These are phyloP conservation scores for Vanrija pseudolonga DNA, from an alignment of 1,284 basidiomycete species.

Conservation along the genomic window DNA sequence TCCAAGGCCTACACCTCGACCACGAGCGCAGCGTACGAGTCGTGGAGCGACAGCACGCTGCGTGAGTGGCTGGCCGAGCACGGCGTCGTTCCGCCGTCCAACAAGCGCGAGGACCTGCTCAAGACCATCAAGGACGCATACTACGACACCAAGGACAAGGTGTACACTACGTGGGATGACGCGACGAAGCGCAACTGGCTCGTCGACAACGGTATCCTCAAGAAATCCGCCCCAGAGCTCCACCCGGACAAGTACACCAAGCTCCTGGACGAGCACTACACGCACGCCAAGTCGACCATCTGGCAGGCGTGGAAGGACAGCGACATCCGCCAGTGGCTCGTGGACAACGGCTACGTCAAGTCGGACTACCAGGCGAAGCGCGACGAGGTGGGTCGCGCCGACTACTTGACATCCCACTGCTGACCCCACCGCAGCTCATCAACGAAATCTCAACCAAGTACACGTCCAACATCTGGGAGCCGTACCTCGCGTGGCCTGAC, in stretches of 20 bases:
- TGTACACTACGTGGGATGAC: conserved; percentile 64
- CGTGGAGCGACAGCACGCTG: conserved; percentile 80
- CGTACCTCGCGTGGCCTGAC: conserved; percentile 83
- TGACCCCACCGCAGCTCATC: conserved; percentile 19
- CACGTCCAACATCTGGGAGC: conserved; percentile 52
- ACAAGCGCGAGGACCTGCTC: conserved; percentile 66
- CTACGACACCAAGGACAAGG: conserved; percentile 60
- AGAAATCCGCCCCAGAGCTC: conserved; percentile 8
- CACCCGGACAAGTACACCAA: conserved; percentile 65
- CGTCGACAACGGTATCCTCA: conserved; percentile 46
- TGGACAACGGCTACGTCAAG: conserved; percentile 68
- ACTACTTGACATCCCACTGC: neutral
- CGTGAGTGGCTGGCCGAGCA: conserved; percentile 81
- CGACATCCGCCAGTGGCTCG: conserved; percentile 71
- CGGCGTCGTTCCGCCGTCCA: conserved; percentile 61
- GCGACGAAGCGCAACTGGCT: conserved; percentile 50
- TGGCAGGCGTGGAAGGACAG: conserved; percentile 74
- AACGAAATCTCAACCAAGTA: conserved; percentile 43
- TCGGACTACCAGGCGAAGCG: conserved; percentile 64
- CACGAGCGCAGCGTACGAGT: conserved; percentile 66
- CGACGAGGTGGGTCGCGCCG: conserved; percentile 58
- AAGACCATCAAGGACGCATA: conserved; percentile 74
- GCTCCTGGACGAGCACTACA: conserved; percentile 72
- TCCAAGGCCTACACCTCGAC: conserved; percentile 62
- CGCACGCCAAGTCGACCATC: conserved; percentile 62